phyloP scores from a whole-genome alignment of 73 alveolate species.

The Paramecium caudatum region DNA sequence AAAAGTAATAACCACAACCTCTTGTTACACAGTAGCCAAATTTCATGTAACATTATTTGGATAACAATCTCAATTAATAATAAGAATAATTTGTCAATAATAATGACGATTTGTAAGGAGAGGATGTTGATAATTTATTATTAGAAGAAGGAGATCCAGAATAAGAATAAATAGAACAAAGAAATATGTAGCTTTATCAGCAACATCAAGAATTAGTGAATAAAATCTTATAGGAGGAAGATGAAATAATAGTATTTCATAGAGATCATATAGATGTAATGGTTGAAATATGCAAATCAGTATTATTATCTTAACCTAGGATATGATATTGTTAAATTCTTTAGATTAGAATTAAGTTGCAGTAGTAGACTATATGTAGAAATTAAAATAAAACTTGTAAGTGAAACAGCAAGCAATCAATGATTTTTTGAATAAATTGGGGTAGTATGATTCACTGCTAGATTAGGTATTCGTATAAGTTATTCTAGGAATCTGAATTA shows the following conservation, averaged over 20 bases:
- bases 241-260: constrained; percentile 58
- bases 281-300: constrained; percentile 36
- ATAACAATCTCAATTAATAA: constrained; percentile 12
- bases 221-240: constrained; percentile 29
- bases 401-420: neutral
- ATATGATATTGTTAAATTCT: constrained; percentile 53
- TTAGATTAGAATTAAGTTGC: neutral
- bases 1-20: neutral
- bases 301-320: neutral
- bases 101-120: constrained; percentile 41
- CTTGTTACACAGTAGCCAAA: neutral
- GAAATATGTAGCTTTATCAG: neutral
- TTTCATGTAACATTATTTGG: constrained; percentile 21
- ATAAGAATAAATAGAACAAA: neutral
- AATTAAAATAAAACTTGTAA: constrained; percentile 8
- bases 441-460: constrained; percentile 1
- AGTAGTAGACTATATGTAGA: constrained; percentile 6
- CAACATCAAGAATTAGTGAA: constrained; percentile 31
- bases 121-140: constrained; percentile 31
- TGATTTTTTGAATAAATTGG: neutral
- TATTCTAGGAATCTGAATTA: constrained; percentile 11
- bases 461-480: neutral
- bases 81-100: neutral
- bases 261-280: constrained; percentile 59
- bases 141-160: constrained; percentile 50